Evolutionary conservation across 2,329 filamentous ascomycete species (phyloP), one percentile per base, ranked within the genome.

Genomic region (Hymenoscyphus repandus): DNA sequence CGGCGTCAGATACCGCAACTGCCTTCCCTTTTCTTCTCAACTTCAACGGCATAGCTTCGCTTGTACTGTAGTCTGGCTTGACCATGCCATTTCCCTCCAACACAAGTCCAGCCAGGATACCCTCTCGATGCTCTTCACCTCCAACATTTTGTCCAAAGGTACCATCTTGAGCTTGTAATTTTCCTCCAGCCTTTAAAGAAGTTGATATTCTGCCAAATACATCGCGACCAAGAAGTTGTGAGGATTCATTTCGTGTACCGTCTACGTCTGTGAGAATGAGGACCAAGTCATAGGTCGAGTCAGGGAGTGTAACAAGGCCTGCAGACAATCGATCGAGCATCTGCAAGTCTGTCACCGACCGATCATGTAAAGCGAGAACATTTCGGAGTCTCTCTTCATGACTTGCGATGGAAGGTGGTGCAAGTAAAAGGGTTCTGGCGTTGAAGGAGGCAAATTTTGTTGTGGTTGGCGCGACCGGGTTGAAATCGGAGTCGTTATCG

Each of bases 241-340:
- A 72, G 31, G 81, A 83, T 68, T 91, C 86, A 53, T 68, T 62
- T 44, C 73, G 71, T 43, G 82, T 76, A 58, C 83, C 83, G 64
- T 89, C 83, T 51, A 84, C 78, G 68, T 91, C 89, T 57, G 88
- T 86, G 56, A 97, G 83, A 48, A 99, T 78, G 43, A 96, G 79
- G 39, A 97, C 80, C 39, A 87, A 72, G 67, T 95, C 88, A 74
- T 99, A 99, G 49, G 88, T 87, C 44, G 80, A 74, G 48, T 79
- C 61, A 1, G 91, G 86, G 0, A 99, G 82, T 6, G 83, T 75
- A 51, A 93, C 88, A 34, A 96, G 76, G 55, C 90, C 90, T 33
- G 88, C 80, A 1, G 88, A 83, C 37, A 99, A 80, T 46, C 93
- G 89, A 72, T 99, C 93, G 55, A 99, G 86, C 93, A 99, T 99